A percentile compares a stretch with the other conserved stretches of the same genome.
These are phyloP conservation scores for Neonectria coccinea DNA, from an alignment of 2,329 filamentous ascomycete species.

Conservation along the genomic window DNA sequence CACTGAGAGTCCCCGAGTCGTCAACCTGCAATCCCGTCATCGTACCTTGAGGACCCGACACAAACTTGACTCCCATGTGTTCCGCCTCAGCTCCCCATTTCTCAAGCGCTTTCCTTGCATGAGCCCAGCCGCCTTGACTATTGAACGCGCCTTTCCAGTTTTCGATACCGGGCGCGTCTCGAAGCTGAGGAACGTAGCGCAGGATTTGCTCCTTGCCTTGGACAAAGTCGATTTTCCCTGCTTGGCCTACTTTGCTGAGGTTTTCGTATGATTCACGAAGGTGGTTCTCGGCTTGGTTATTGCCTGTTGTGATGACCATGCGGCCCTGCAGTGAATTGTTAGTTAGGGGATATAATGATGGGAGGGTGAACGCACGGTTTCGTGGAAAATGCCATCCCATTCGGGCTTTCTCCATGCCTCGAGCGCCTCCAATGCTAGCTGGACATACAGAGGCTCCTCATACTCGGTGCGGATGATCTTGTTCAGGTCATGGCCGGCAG, in stretches of 20 bases:
- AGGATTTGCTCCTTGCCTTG: constrained; percentile 23
- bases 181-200: constrained; percentile 21
- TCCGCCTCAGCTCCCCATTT: constrained; percentile 26
- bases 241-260: constrained; percentile 16
- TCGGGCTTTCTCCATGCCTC: constrained; percentile 26
- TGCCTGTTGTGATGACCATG: constrained; percentile 22
- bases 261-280: constrained; percentile 22
- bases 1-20: constrained; percentile 3
- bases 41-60: constrained; percentile 20
- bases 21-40: constrained; percentile 18
- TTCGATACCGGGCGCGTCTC: constrained; percentile 16
- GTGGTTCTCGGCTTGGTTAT: constrained; percentile 18
- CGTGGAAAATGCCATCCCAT: constrained; percentile 31
- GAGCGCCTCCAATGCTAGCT: constrained; percentile 25
- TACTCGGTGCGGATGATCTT: constrained; percentile 32
- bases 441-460: constrained; percentile 26
- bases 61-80: constrained; percentile 21
- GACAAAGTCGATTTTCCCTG: constrained; percentile 14
- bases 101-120: constrained; percentile 27
- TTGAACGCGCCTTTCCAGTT: constrained; percentile 27
- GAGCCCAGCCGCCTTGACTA: constrained; percentile 29
- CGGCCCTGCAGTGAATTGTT: constrained; percentile 19
- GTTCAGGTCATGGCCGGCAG: constrained; percentile 37
- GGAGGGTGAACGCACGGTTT: constrained; percentile 12
- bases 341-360: not conserved